These are phyloP conservation scores for Penicillium herquei DNA, from an alignment of 495 filamentous ascomycete species.

Conservation along the genomic window DNA sequence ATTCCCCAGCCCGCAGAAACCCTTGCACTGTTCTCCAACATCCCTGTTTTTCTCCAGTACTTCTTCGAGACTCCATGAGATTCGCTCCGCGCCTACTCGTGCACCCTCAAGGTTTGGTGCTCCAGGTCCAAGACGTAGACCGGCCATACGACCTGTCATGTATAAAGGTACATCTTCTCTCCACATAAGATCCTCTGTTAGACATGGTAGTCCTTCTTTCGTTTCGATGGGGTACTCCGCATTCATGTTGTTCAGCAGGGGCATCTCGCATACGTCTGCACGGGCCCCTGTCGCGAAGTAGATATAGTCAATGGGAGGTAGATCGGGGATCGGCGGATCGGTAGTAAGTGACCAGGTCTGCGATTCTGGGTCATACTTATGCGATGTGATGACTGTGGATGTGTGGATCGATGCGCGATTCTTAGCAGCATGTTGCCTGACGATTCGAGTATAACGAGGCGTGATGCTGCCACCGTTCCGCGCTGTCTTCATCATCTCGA, in stretches of 20 bases:
- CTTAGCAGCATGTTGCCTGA: constrained; percentile 47
- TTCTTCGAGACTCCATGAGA: constrained; percentile 59
- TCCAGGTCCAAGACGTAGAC: constrained; percentile 57
- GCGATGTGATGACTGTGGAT: constrained; percentile 43
- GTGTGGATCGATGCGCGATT: constrained; percentile 48
- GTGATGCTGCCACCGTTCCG: constrained; percentile 63
- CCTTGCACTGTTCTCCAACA: constrained; percentile 25
- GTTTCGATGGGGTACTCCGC: constrained; percentile 51
- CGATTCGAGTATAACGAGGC: constrained; percentile 53
- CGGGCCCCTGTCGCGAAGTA: constrained; percentile 61
- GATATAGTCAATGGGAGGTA: constrained; percentile 60
- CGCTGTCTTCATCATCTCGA: constrained; percentile 54
- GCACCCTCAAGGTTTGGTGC: constrained; percentile 63
- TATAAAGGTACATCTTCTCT: constrained; percentile 58
- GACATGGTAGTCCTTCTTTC: constrained; percentile 55
- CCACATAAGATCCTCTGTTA: constrained; percentile 66
- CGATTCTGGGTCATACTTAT: constrained; percentile 31
- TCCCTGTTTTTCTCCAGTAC: constrained; percentile 31
- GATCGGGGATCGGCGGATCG: constrained; percentile 44
- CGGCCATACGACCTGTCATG: constrained; percentile 57
- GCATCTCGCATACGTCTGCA: constrained; percentile 49
- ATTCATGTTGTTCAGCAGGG: constrained; percentile 50
- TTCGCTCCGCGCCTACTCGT: constrained; percentile 60
- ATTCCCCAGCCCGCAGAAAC: constrained; percentile 35
- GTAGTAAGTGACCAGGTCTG: constrained; percentile 52